Evolutionary conservation across 495 filamentous ascomycete species (phyloP).

Genomic region (Glarea lozoyensis): DNA sequence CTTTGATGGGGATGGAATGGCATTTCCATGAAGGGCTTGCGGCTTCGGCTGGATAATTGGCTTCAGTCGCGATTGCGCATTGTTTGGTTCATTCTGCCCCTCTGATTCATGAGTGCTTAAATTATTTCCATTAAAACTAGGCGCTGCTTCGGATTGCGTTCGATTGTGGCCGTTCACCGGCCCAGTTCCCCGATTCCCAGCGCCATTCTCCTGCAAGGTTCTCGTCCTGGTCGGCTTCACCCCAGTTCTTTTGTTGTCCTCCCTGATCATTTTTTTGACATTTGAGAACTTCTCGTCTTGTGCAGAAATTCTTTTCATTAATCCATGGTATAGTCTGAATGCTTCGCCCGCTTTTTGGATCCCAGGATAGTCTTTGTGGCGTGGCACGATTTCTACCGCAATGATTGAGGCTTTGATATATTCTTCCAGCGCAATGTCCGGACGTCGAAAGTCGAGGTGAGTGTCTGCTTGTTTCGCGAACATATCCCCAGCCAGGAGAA

Average conservation of each 20-base stretch:
- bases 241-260: constrained; percentile 52
- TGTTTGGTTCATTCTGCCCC: neutral
- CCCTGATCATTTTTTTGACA: constrained; percentile 59
- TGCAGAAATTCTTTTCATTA: constrained; percentile 37
- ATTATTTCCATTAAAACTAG: neutral
- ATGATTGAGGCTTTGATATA: constrained; percentile 76
- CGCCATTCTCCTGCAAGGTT: neutral
- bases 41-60: constrained; percentile 57
- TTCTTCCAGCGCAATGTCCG: constrained; percentile 47
- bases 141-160: neutral
- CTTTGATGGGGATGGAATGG: constrained; percentile 20
- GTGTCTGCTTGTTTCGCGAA: constrained; percentile 43
- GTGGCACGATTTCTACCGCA: constrained; percentile 62
- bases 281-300: constrained; percentile 39
- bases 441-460: constrained; percentile 39
- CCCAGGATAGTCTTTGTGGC: constrained; percentile 54
- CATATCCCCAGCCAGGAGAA: constrained; percentile 40
- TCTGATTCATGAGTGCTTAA: neutral
- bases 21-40: constrained; percentile 46
- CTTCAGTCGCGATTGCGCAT: constrained; percentile 21
- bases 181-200: neutral
- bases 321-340: constrained; percentile 38
- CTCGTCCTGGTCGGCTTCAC: constrained; percentile 18
- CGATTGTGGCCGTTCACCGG: constrained; percentile 6
- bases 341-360: constrained; percentile 36